Evolutionary conservation across 169 alveolate genomes (phyloP).

Genomic region (Plasmodium yoelii): DNA sequence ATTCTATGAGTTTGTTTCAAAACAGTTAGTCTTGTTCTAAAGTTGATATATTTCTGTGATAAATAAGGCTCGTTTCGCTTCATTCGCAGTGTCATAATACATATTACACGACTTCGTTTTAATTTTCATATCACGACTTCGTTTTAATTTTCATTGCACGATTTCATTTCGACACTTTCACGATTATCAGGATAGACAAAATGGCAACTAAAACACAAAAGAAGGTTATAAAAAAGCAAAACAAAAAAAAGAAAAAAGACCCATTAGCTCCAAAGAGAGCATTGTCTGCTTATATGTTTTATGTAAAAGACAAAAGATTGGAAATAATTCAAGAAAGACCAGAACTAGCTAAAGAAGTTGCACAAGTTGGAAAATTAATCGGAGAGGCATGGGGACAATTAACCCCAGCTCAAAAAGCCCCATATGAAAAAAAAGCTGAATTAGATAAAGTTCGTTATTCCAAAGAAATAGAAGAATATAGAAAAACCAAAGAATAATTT

Average conservation of each 20-base stretch:
- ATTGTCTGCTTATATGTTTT: slow-evolving; percentile 91
- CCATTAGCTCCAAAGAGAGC: slow-evolving; percentile 93
- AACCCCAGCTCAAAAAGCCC: slow-evolving; percentile 89
- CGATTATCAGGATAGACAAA: slow-evolving; percentile 23
- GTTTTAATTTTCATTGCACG: too few relatives aligned
- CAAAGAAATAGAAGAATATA: slow-evolving; percentile 88
- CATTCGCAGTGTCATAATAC: too few relatives aligned
- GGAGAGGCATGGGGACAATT: slow-evolving; percentile 93
- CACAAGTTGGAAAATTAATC: slow-evolving; percentile 91
- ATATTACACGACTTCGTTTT: too few relatives aligned
- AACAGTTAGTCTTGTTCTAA: too few relatives aligned
- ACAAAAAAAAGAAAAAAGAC: slow-evolving; percentile 86
- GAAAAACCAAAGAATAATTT: slow-evolving; percentile 44
- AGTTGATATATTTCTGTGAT: too few relatives aligned
- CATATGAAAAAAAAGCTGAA: slow-evolving; percentile 91
- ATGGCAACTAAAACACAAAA: slow-evolving; percentile 82
- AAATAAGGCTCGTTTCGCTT: too few relatives aligned
- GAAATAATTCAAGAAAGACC: slow-evolving; percentile 89
- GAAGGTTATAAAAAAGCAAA: slow-evolving; percentile 76
- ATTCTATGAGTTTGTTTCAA: too few relatives aligned
- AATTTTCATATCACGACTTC: too few relatives aligned
- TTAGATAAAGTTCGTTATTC: slow-evolving; percentile 91
- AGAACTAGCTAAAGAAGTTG: slow-evolving; percentile 89
- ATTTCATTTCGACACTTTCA: too few relatives aligned
- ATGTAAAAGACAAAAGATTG: slow-evolving; percentile 90